phyloP scores from a whole-genome alignment of 441 rosid genomes.

The Croton laevigatus region DNA sequence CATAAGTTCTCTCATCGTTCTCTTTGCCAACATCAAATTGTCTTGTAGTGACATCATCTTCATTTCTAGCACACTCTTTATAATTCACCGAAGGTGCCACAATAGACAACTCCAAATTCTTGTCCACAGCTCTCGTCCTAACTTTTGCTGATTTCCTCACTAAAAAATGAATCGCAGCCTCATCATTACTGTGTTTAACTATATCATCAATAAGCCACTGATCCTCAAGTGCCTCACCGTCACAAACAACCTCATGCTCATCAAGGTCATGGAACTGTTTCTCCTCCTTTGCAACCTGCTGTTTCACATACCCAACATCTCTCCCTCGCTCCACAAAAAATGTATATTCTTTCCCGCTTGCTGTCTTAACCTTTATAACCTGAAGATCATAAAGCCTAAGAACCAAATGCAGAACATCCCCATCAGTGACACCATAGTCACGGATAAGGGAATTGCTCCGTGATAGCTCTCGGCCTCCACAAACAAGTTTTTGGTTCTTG shows the following conservation, averaged over 20 bases:
- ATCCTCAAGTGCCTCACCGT: constrained; percentile 67
- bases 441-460: constrained; percentile 67
- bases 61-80: constrained; percentile 17
- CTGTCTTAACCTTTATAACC: constrained; percentile 61
- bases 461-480: constrained; percentile 67
- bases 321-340: constrained; percentile 63
- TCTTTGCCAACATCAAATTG: constrained; percentile 25
- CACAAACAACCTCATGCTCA: constrained; percentile 63
- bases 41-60: constrained; percentile 20
- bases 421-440: constrained; percentile 70
- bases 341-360: constrained; percentile 53
- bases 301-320: constrained; percentile 71
- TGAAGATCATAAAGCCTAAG: constrained; percentile 74
- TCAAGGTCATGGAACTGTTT: constrained; percentile 46
- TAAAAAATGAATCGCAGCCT: constrained; percentile 51
- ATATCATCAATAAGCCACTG: constrained; percentile 66
- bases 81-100: constrained; percentile 38
- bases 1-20: constrained; percentile 23
- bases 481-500: constrained; percentile 72
- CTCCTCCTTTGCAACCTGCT: constrained; percentile 58
- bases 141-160: constrained; percentile 63
- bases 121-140: constrained; percentile 58
- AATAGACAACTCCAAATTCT: constrained; percentile 63
- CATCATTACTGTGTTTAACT: constrained; percentile 40
- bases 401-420: constrained; percentile 75